Evolutionary conservation across 352 stramenopile species (phyloP), one percentile per base, ranked within the genome.

Genomic region (Phytophthora lateralis): DNA sequence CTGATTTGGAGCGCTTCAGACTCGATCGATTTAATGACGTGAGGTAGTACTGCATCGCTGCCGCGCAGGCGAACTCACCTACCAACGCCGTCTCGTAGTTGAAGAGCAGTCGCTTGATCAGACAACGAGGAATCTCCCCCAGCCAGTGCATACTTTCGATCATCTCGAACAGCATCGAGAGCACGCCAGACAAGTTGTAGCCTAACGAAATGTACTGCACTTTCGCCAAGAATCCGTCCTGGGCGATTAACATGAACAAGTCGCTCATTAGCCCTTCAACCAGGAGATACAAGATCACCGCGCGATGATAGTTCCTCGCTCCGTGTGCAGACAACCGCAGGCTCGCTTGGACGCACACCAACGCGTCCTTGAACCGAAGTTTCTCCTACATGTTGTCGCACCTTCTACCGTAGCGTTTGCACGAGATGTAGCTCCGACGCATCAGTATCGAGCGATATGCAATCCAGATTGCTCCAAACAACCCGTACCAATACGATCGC

Each of bases 131-230:
- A 3, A 30, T 53, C 12, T 57, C 35, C 1, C 17, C 7, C 2
- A 64, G 8, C 32, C 38, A 65, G n/a, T 55, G 51, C 29, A 50
- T 55, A 14, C 43, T 51, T 34, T 69, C 61, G 11, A 60, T 21
- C 29, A 64, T 60, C 17, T 69, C 61, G n/a, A 69, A 69, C 8
- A 63, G 21, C 24, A 69, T 44, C 24, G 55, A 63, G 7, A 69
- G 44, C 12, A 69, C 24, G 9, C 55, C 61, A 3, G 61, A 49
- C 17, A 69, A 54, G 18, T 63, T 63, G 45, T 63, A 63, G 10
- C 55, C 44, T 37, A 56, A 12, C 2, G 55, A 63, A 24, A 56
- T 55, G 18, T 71, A 71, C 32, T 71, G 63, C 4, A 66, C 30
- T n/a, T 63, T 66, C 0, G 49, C 56, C 10, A 58, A 4, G 14